phyloP scores from a whole-genome alignment of 1,284 basidiomycete species.

The Omphalotus olearius region DNA sequence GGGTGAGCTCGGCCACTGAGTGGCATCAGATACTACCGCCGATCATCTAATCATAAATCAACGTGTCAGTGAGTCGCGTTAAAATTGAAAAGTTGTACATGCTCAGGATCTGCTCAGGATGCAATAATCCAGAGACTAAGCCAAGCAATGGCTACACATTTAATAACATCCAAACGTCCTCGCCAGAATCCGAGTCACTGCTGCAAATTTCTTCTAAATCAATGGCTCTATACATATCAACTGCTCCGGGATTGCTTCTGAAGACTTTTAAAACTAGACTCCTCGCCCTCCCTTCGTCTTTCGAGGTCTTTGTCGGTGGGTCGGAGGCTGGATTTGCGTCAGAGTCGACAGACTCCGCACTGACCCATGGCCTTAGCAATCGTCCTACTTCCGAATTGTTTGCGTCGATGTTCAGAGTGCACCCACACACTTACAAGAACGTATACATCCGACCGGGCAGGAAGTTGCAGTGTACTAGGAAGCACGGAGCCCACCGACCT shows the following conservation, averaged over 20 bases:
- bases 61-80: no score
- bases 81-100: no score
- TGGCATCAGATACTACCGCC: no score
- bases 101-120: no score
- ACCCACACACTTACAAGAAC: conserved; percentile 33
- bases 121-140: no score
- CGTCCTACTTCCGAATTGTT: conserved; percentile 23
- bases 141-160: no score
- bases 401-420: conserved; percentile 28
- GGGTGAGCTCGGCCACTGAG: not conserved
- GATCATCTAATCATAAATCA: no score
- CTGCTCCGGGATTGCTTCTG: conserved; percentile 1
- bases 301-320: no score
- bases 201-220: conserved; percentile 6
- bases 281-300: not conserved
- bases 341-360: not conserved
- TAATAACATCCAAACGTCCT: no score
- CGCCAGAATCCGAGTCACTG: no score
- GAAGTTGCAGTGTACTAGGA: conserved; percentile 17
- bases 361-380: conserved; percentile 16
- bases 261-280: conserved; percentile 5
- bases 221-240: not conserved
- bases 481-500: conserved; percentile 9
- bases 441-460: conserved; percentile 21
- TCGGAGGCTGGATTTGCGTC: not conserved